A percentile compares a stretch with the other conserved stretches of the same genome.
Conservation (phyloP, 306 rosid genomes). For the Prunus salicina region DNA sequence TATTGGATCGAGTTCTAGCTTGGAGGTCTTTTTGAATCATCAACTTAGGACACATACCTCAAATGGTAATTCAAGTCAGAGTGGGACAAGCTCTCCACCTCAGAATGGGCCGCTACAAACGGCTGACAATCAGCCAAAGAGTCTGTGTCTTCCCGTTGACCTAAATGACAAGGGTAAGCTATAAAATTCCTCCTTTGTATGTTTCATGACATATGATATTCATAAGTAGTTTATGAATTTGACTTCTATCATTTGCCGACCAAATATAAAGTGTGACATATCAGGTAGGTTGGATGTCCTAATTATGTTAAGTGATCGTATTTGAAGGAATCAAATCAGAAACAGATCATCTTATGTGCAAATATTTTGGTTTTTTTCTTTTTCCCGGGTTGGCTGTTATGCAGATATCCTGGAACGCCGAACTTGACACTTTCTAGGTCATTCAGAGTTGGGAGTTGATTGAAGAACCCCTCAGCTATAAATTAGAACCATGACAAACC, state of each 20-base stretch:
- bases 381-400: constrained; percentile 13
- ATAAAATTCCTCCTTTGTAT: constrained; percentile 11
- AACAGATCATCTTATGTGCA: background rate
- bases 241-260: constrained; percentile 1
- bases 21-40: constrained; percentile 69
- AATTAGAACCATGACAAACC: constrained; percentile 2
- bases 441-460: constrained; percentile 7
- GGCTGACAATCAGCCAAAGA: constrained; percentile 59
- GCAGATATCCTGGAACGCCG: constrained; percentile 76
- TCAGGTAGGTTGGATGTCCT: background rate
- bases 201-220: constrained; percentile 4
- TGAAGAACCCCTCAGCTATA: background rate
- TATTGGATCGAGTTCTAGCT: constrained; percentile 51
- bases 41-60: constrained; percentile 57
- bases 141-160: constrained; percentile 64
- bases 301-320: background rate
- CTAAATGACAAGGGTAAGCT: constrained; percentile 79
- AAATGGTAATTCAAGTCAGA: constrained; percentile 73
- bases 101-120: constrained; percentile 59
- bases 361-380: background rate
- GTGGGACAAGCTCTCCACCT: constrained; percentile 77
- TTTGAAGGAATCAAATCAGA: background rate
- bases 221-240: background rate
- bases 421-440: constrained; percentile 26
- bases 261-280: background rate